Base-by-base conservation (phyloP, 164 flowering plant genomes). In the Magnolia sinica region DNA sequence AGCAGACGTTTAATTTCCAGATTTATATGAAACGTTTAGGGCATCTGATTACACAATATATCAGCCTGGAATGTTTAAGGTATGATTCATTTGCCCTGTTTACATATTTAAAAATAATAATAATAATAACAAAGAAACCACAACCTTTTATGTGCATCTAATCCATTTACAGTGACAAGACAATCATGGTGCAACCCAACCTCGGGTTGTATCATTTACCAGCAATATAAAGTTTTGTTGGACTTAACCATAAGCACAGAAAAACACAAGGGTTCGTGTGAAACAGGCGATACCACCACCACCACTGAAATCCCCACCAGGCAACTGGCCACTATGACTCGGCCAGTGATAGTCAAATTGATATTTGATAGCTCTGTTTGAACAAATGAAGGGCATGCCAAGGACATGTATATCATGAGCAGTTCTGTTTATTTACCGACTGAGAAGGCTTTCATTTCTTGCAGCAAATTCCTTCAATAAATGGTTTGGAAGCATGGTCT, bases 391-490 rank as follows among this genome's bases (percentile, higher is more conserved):
- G 50, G 29, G 11, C 31, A 18, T 24, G 71, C 50, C 71, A 8
- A 11, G 13, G 68, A 65, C 37, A 65, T 23, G 24, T 65, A 65
- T 24, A 23, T 29, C 68, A 24, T 4, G 71, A 18, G 8, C 45
- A 37, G 50, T 37, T 37, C 16, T 37, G 16, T 68, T 68, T 70
- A 70, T 76, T 51, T 59, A 1, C 37, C 22, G 8, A 11, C 73
- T 58, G 73, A 7, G 73, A 75, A 75, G 73, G 77, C 27, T 55
- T 64, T 75, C 51, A 75, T 55, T 18, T 68, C 64, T 68, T 52
- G 68, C 67, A 67, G 11, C 8, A 16, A 69, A 31, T 59, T 58
- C 68, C 78, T 76, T 70, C 73, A 59, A 76, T 69, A 76, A 70
- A 76, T 69, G 45, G 55, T 61, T 31, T 49, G 23, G 59, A 76